Percentiles rank a stretch among this genome's conserved stretches.
Evolutionary conservation across 2,329 filamentous ascomycete genomes (phyloP).

Genomic region (Dendryphion nanum): DNA sequence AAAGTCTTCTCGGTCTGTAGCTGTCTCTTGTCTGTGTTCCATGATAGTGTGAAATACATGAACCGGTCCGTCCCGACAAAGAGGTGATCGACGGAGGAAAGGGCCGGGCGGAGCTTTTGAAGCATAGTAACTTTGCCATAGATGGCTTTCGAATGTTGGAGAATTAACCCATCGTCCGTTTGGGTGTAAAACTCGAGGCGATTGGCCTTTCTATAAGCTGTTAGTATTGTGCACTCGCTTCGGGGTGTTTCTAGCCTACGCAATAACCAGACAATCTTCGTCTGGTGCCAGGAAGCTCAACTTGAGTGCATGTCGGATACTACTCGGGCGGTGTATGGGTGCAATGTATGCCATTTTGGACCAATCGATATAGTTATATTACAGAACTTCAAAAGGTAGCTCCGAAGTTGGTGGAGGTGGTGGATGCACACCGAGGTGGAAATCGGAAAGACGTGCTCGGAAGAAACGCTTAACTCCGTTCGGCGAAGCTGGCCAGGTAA

Average conservation of each 20-base stretch:
- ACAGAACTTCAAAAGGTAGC: no score
- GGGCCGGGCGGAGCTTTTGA: constrained; percentile 72
- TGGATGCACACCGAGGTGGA: no score
- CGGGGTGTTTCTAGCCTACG: constrained; percentile 59
- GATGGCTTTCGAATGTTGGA: constrained; percentile 68
- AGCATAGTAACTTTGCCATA: constrained; percentile 88
- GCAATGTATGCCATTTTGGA: constrained; percentile 89
- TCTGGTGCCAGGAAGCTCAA: constrained; percentile 71
- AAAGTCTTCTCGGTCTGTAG: constrained; percentile 59
- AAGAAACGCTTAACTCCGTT: no score
- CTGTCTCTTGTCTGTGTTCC: constrained; percentile 62
- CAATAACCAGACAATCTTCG: constrained; percentile 80
- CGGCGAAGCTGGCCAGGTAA: no score
- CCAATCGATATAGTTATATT: no score
- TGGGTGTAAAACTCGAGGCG: constrained; percentile 80
- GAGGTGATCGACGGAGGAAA: constrained; percentile 75
- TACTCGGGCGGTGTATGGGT: constrained; percentile 88
- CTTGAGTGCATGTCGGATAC: constrained; percentile 83
- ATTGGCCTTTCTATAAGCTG: constrained; percentile 65
- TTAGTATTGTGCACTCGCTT: constrained; percentile 12
- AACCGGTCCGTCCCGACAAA: constrained; percentile 90
- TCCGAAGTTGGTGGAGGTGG: no score
- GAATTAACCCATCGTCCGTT: constrained; percentile 57
- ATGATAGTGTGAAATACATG: constrained; percentile 86
- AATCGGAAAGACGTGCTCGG: no score